These are phyloP conservation scores for Colletotrichum sp. DNA, from an alignment of 2,329 filamentous ascomycete species.

Conservation along the genomic window DNA sequence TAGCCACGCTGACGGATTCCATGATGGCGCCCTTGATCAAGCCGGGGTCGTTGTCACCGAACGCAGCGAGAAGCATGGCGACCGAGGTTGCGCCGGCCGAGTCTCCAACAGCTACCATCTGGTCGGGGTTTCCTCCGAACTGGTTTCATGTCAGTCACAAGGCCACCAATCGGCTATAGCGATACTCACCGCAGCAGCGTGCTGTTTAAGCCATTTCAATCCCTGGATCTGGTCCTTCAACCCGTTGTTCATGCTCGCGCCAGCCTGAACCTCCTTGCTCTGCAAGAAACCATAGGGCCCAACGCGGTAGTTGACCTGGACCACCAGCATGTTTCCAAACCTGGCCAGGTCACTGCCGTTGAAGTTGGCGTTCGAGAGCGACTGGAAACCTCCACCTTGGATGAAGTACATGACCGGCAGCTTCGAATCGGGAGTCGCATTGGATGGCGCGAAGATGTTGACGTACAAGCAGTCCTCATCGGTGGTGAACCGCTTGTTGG, in stretches of 20 bases:
- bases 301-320: constrained; percentile 79
- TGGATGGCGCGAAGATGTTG: constrained; percentile 65
- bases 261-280: constrained; percentile 47
- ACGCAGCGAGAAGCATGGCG: constrained; percentile 66
- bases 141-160: constrained; percentile 25
- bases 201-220: constrained; percentile 70
- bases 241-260: constrained; percentile 69
- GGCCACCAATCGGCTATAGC: fast-evolving
- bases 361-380: constrained; percentile 41
- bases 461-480: constrained; percentile 75
- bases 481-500: constrained; percentile 23
- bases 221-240: constrained; percentile 73
- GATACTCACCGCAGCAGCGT: constrained; percentile 53
- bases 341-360: constrained; percentile 31
- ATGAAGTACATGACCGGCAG: constrained; percentile 68
- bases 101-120: constrained; percentile 72
- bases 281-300: constrained; percentile 76
- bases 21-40: constrained; percentile 58
- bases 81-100: constrained; percentile 73
- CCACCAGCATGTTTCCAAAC: constrained; percentile 60
- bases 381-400: constrained; percentile 67
- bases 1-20: constrained; percentile 57
- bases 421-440: constrained; percentile 51
- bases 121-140: constrained; percentile 73
- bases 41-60: constrained; percentile 50